These are phyloP conservation scores for Rugonectria rugulosa DNA, from an alignment of 2,329 filamentous ascomycete genomes.

Conservation along the genomic window DNA sequence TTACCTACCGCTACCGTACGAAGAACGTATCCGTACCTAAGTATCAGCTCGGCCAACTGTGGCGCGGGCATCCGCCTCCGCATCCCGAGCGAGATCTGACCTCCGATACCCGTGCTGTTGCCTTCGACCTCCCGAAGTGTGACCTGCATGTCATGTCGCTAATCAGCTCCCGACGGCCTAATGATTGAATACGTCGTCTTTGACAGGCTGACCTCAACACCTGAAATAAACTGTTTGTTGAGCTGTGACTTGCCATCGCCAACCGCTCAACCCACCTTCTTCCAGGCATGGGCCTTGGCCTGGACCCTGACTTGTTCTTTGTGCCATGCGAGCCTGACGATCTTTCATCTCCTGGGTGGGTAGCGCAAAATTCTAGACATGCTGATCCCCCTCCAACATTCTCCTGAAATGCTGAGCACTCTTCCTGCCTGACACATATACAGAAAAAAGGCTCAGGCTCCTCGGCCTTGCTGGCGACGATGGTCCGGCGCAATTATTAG, in stretches of 20 bases:
- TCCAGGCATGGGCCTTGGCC: conserved; percentile 23
- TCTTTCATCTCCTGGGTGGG: conserved; percentile 11
- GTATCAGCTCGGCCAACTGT: conserved; percentile 8
- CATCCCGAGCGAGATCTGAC: conserved; percentile 17
- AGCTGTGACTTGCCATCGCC: neutral
- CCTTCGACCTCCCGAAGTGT: too few species aligned
- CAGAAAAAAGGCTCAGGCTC: too few species aligned
- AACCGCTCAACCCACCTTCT: neutral
- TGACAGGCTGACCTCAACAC: too few species aligned
- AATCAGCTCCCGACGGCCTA: too few species aligned
- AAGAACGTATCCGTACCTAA: too few species aligned
- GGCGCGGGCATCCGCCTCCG: conserved; percentile 22
- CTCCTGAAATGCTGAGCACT: neutral
- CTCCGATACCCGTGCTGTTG: conserved; percentile 2
- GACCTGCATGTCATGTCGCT: too few species aligned
- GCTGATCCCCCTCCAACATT: neutral
- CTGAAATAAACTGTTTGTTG: too few species aligned
- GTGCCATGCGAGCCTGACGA: conserved; percentile 19
- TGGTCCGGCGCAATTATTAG: neutral
- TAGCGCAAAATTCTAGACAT: neutral
- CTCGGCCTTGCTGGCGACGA: neutral
- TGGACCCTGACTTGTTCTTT: conserved; percentile 30
- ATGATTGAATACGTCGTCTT: too few species aligned
- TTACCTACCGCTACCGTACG: too few species aligned
- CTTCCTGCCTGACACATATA: neutral